phyloP scores from a whole-genome alignment of 164 flowering plant species.

The Annona squamosa region DNA sequence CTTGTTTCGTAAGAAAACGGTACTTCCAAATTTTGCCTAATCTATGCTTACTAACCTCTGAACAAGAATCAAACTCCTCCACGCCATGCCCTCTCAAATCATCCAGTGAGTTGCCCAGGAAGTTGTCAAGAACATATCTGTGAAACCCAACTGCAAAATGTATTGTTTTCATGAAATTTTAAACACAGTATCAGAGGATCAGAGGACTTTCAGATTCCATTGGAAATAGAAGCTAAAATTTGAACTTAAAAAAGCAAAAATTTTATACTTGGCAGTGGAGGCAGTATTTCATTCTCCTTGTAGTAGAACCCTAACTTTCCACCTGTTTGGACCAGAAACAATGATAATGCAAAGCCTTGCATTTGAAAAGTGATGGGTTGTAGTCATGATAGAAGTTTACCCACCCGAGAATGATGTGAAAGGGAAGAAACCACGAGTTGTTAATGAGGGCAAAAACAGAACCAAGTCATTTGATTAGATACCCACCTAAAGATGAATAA shows the following conservation, averaged over 20 bases:
- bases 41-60: constrained; percentile 54
- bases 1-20: neutral
- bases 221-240: neutral
- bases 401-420: neutral
- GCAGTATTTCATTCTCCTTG: constrained; percentile 92
- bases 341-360: neutral
- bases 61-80: constrained; percentile 67
- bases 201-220: neutral
- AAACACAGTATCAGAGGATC: neutral
- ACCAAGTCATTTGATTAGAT: neutral
- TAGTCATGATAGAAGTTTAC: neutral
- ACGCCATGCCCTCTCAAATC: constrained; percentile 56
- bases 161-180: neutral
- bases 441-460: neutral
- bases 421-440: neutral
- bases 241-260: neutral
- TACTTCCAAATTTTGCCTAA: neutral
- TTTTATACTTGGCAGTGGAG: constrained; percentile 31
- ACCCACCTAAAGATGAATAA: too few species aligned
- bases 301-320: constrained; percentile 90
- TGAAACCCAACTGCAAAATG: constrained; percentile 65
- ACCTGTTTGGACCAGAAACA: constrained; percentile 27
- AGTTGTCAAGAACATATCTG: constrained; percentile 56
- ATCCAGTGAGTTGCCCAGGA: constrained; percentile 30
- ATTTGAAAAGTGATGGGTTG: neutral